A percentile compares a stretch with the other conserved stretches of the same genome.
These are phyloP conservation scores for Taphrina confusa DNA, from an alignment of 1,139 yeast species.

Conservation along the genomic window DNA sequence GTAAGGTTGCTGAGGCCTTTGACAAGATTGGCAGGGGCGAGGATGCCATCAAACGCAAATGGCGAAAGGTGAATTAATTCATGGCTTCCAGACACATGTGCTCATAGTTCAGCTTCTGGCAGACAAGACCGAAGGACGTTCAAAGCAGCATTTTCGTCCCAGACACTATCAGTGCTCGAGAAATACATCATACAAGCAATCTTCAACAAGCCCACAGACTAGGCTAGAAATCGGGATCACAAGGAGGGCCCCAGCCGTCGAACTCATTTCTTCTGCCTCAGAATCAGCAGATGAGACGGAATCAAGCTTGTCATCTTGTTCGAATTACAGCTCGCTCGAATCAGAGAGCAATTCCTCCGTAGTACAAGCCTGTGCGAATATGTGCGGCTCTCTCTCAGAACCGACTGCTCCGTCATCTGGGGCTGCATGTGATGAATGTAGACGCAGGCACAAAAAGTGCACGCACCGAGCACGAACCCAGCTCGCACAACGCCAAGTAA, in stretches of 20 bases:
- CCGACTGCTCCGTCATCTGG: too few relatives aligned
- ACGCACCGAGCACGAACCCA: neutral
- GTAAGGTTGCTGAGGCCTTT: slow-evolving; percentile 12
- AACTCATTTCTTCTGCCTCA: neutral
- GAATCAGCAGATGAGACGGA: neutral
- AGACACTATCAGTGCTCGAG: neutral
- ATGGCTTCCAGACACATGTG: too few relatives aligned
- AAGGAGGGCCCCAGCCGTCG: neutral
- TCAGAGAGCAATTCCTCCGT: too few relatives aligned
- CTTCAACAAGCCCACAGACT: neutral
- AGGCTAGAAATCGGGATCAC: neutral
- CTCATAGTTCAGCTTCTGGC: slow-evolving; percentile 9
- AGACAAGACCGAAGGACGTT: neutral
- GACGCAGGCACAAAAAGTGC: slow-evolving; percentile 22
- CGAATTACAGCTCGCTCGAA: too few relatives aligned
- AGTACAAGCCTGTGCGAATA: too few relatives aligned
- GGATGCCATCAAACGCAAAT: slow-evolving; percentile 30
- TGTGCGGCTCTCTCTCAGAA: too few relatives aligned
- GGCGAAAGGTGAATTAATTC: slow-evolving; percentile 27
- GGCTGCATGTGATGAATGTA: slow-evolving; percentile 23
- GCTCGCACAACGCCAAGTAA: neutral
- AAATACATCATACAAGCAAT: neutral
- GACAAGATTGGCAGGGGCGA: slow-evolving; percentile 16
- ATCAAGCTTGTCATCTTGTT: slow-evolving; percentile 1
- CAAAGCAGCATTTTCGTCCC: too few relatives aligned